Conservation (phyloP, 495 filamentous ascomycete species). For the Mycothermus thermophilus region DNA sequence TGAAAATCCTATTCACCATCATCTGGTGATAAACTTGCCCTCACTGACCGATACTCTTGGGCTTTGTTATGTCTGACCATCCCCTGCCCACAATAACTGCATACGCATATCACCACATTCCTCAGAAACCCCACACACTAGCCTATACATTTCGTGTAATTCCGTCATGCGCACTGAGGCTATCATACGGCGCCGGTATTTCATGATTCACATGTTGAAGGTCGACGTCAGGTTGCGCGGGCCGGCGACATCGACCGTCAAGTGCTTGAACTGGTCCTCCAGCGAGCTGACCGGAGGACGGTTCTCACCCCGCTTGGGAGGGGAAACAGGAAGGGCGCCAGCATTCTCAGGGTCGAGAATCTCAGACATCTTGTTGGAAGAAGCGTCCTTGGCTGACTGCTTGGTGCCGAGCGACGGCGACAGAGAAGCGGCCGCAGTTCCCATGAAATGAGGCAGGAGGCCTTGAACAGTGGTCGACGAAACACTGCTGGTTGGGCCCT, state of each 20-base stretch:
- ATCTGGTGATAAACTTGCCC: slow-evolving; percentile 18
- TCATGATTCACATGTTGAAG: slow-evolving; percentile 10
- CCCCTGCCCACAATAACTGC: slow-evolving; percentile 3
- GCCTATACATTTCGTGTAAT: no score
- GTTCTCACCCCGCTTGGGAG: slow-evolving; percentile 28
- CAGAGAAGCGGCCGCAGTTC: slow-evolving; percentile 30
- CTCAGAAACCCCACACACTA: neutral
- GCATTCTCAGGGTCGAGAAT: slow-evolving; percentile 11
- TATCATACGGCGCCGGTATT: no score
- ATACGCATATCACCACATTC: slow-evolving; percentile 1
- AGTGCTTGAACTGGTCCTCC: slow-evolving; percentile 18
- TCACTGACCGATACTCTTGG: slow-evolving; percentile 8
- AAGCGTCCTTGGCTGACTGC: slow-evolving; percentile 8
- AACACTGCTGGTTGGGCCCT: slow-evolving; percentile 27
- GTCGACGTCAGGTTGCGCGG: slow-evolving; percentile 4
- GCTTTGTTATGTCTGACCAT: neutral
- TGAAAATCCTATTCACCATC: slow-evolving; percentile 16
- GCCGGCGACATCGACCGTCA: slow-evolving; percentile 9
- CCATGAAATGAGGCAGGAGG: slow-evolving; percentile 31
- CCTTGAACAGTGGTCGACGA: slow-evolving; percentile 35
- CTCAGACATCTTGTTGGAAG: slow-evolving; percentile 16
- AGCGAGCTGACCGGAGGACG: slow-evolving; percentile 22
- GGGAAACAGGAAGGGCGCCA: slow-evolving; percentile 9
- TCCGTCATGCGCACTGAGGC: no score
- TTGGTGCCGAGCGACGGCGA: slow-evolving; percentile 25